A percentile compares a stretch with the other conserved stretches of the same genome.
These are phyloP conservation scores for Xanthoconium stramineum DNA, from an alignment of 768 basidiomycete species.

Conservation along the genomic window DNA sequence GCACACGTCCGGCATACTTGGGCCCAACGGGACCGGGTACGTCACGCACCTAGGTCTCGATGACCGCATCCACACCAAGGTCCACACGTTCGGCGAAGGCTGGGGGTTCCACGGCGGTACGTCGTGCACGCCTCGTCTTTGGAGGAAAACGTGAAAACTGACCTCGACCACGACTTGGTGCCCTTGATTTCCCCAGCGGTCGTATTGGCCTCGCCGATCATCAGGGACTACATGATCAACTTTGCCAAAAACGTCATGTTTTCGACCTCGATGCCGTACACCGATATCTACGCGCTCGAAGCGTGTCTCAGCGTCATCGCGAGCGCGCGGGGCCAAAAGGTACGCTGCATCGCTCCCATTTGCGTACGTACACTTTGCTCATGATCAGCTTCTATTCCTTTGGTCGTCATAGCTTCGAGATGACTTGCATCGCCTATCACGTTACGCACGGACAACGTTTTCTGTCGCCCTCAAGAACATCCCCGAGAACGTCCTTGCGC, in stretches of 20 bases:
- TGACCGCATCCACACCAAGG: constrained; percentile 39
- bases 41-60: constrained; percentile 41
- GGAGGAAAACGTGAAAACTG: neutral
- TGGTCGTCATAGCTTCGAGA: constrained; percentile 11
- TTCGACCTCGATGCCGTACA: constrained; percentile 20
- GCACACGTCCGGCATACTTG: constrained; percentile 53
- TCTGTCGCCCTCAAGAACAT: neutral
- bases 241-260: constrained; percentile 20
- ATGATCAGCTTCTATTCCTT: neutral
- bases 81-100: constrained; percentile 54
- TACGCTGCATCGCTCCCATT: neutral
- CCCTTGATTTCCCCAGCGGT: constrained; percentile 1
- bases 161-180: neutral
- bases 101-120: constrained; percentile 21
- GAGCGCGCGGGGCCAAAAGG: constrained; percentile 16
- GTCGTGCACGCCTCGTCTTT: neutral
- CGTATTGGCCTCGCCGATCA: constrained; percentile 13
- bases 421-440: neutral
- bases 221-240: constrained; percentile 17
- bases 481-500: constrained; percentile 4
- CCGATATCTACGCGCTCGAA: constrained; percentile 31
- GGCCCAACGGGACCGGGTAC: constrained; percentile 42
- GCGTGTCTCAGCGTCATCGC: constrained; percentile 37
- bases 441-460: constrained; percentile 10
- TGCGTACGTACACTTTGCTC: too few relatives aligned